phyloP scores from a whole-genome alignment of 441 rosid genomes.

The Pelargonium citronellum region DNA sequence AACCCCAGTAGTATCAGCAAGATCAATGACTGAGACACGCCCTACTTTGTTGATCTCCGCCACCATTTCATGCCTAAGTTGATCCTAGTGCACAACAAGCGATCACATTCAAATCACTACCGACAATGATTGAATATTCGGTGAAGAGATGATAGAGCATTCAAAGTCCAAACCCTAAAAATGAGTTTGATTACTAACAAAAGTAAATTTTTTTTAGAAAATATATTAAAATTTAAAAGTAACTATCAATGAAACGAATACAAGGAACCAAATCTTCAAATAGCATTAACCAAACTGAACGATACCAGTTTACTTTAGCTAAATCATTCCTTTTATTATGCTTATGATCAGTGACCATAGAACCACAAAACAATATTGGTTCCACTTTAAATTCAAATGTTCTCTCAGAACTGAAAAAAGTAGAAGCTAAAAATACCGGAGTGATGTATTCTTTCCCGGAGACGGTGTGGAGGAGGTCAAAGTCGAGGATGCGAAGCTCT shows the following conservation, averaged over 20 bases:
- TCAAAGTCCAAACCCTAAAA: slow-evolving; percentile 6
- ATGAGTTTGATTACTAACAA: not conserved
- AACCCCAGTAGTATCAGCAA: slow-evolving; percentile 66
- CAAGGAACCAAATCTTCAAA: not conserved
- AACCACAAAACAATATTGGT: not conserved
- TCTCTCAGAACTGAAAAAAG: slow-evolving; percentile 17
- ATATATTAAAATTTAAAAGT: not conserved
- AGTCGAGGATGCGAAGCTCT: slow-evolving; percentile 82
- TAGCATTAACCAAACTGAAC: not conserved
- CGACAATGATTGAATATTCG: slow-evolving; percentile 5
- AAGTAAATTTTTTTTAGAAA: not conserved
- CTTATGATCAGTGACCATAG: not conserved
- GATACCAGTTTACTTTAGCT: not conserved
- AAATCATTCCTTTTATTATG: not conserved
- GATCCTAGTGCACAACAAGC: slow-evolving; percentile 42
- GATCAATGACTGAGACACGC: slow-evolving; percentile 78
- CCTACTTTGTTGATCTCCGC: slow-evolving; percentile 53
- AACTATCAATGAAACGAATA: too few relatives aligned
- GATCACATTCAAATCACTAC: slow-evolving; percentile 3
- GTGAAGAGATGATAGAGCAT: not conserved
- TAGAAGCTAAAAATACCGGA: slow-evolving; percentile 38
- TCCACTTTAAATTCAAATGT: slow-evolving; percentile 1
- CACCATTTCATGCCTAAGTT: slow-evolving; percentile 65
- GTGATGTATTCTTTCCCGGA: slow-evolving; percentile 94
- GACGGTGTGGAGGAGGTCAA: slow-evolving; percentile 95